Evolutionary conservation across 2,329 filamentous ascomycete species (phyloP).

Genomic region (Colletotrichum tanaceti): DNA sequence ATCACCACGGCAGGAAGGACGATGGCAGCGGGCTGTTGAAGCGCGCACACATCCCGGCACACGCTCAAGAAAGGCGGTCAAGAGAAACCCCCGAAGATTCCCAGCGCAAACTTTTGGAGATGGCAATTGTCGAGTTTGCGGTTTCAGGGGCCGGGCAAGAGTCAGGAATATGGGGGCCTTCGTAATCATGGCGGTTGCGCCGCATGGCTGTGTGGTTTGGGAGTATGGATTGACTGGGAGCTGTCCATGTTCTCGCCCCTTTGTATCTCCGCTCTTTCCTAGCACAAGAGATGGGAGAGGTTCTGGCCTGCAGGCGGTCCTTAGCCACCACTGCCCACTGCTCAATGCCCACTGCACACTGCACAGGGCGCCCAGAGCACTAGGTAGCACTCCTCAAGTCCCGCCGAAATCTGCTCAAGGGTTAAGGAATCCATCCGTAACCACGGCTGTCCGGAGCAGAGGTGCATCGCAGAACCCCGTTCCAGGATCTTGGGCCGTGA

Average conservation of each 20-base stretch:
- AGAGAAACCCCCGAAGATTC: constrained; percentile 23
- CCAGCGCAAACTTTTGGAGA: constrained; percentile 24
- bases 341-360: neutral
- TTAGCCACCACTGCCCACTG: constrained; percentile 12
- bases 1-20: constrained; percentile 11
- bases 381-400: constrained; percentile 10
- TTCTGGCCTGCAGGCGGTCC: constrained; percentile 22
- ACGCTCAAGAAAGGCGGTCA: constrained; percentile 2
- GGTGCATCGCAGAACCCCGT: constrained; percentile 27
- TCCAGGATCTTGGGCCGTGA: constrained; percentile 30
- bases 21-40: constrained; percentile 26
- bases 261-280: constrained; percentile 10
- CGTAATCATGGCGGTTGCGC: constrained; percentile 16
- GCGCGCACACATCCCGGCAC: constrained; percentile 13
- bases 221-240: constrained; percentile 19
- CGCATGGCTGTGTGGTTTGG: constrained; percentile 23
- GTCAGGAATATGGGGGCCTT: constrained; percentile 31
- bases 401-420: constrained; percentile 21
- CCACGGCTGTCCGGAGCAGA: constrained; percentile 26
- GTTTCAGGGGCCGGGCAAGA: constrained; percentile 33
- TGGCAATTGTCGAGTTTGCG: constrained; percentile 10
- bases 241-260: constrained; percentile 15
- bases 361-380: constrained; percentile 22
- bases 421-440: constrained; percentile 20
- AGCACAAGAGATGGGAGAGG: constrained; percentile 9